Evolutionary conservation across 495 filamentous ascomycete genomes (phyloP).

Genomic region (Ramalina intermedia): DNA sequence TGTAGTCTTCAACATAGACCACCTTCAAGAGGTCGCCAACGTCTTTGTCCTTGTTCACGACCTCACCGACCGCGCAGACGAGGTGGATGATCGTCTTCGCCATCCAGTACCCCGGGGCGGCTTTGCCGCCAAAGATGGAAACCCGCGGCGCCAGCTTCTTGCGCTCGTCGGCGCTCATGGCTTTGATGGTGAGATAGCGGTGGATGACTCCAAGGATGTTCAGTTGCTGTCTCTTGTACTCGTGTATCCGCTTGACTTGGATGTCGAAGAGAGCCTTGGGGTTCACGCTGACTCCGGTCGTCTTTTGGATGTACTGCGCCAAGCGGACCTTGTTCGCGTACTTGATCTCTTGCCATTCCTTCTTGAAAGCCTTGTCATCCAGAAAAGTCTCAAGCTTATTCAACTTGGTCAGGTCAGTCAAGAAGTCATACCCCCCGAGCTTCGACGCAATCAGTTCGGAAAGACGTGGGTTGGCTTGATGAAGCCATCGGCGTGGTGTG

Average conservation of each 20-base stretch:
- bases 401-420: conserved; percentile 75
- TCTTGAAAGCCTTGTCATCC: conserved; percentile 77
- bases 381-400: conserved; percentile 68
- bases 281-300: conserved; percentile 65
- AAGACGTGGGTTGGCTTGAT: conserved; percentile 89
- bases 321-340: conserved; percentile 65
- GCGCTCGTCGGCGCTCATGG: conserved; percentile 64
- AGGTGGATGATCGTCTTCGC: conserved; percentile 97
- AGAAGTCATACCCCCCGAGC: conserved; percentile 63
- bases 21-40: conserved; percentile 93
- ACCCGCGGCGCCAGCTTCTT: conserved; percentile 87
- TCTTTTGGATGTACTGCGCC: conserved; percentile 72
- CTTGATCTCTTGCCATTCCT: conserved; percentile 87
- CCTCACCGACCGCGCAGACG: conserved; percentile 79
- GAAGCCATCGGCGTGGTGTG: conserved; percentile 87
- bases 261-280: conserved; percentile 86
- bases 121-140: conserved; percentile 95
- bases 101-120: conserved; percentile 99
- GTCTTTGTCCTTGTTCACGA: conserved; percentile 84
- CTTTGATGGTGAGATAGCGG: conserved; percentile 80
- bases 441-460: conserved; percentile 88
- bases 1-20: conserved; percentile 95
- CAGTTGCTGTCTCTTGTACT: conserved; percentile 97
- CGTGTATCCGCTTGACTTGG: conserved; percentile 97
- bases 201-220: conserved; percentile 98